Evolutionary conservation across 305 asterid genomes (phyloP).

Genomic region (Euphrasia arctica): DNA sequence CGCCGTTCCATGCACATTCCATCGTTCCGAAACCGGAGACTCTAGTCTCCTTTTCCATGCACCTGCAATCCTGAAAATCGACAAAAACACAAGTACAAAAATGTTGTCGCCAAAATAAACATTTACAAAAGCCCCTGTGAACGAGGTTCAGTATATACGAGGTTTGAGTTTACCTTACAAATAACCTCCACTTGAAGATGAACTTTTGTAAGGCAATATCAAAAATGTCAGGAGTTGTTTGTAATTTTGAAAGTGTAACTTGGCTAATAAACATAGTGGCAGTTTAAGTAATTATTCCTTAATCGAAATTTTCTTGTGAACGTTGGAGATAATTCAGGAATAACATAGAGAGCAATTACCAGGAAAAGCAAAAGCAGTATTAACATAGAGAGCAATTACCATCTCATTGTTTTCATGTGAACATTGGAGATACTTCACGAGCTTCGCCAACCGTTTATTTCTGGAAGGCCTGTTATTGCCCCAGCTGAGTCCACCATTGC

Average conservation of each 20-base stretch:
- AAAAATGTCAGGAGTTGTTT: not conserved
- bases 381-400: conserved; percentile 35
- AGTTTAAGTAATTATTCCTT: not conserved
- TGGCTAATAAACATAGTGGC: not conserved
- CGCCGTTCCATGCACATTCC: no score
- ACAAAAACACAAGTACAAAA: no score
- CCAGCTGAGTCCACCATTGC: conserved; percentile 47
- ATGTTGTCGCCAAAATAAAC: no score
- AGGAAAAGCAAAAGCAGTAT: not conserved
- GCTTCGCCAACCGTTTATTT: conserved; percentile 47
- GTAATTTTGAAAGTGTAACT: not conserved
- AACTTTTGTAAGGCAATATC: not conserved
- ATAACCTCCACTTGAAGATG: not conserved
- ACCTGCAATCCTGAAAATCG: no score
- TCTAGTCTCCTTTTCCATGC: no score
- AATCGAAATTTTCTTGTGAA: conserved; percentile 12
- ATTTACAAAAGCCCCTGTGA: no score
- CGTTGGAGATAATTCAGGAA: not conserved
- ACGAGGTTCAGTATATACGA: not conserved
- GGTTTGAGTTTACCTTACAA: not conserved
- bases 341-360: not conserved
- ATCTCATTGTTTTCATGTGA: conserved; percentile 46
- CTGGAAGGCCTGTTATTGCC: conserved; percentile 41
- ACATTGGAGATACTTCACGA: conserved; percentile 47
- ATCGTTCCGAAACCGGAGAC: no score